Evolutionary conservation across 2,329 filamentous ascomycete species (phyloP), one percentile per base, ranked within the genome.

Genomic region (Pestalotiopsis sp.): DNA sequence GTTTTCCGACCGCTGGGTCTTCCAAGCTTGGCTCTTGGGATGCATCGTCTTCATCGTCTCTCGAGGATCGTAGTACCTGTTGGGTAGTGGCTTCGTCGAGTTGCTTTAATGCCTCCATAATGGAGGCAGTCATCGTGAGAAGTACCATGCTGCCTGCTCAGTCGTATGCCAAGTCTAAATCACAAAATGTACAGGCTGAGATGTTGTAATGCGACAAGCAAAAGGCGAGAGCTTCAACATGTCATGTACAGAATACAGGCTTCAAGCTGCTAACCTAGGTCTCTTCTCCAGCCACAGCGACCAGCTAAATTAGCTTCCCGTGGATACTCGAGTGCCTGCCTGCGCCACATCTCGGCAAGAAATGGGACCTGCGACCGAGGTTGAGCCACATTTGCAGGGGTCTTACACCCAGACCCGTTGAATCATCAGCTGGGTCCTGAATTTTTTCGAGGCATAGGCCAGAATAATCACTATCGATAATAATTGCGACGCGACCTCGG

Each of bases 41-140:
- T 61, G 70, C 11, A 58, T 59, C 23, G 20, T 49, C 63, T 14
- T 55, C 58, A 49, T 74, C 68, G 31, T 78, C 77, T 12, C 76
- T 0, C 86, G 91, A 77, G 88, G 57, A 11, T 31, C 39, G 60
- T 2, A 38, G 45, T n/a, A 45, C 36, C 9, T 63, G 14, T n/a
- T 49, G 12, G 69, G 65, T 20, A 14, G 49, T 12, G 13, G 57
- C 49, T 52, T 75, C 69, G 38, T 78, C 78, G 14, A 82, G 70
- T 69, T 74, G 78, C 17, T 82, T 74, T 12, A 95, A 76, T 0
- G 87, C 91, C 77, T 89, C 88, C 80, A 91, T 88, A 38, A 93
- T 88, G 73, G 87, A 83, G 73, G 87, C 79, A 3, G 92, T 95
- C 85, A 94, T 91, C n/a, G 90, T 93, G 57, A 96, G 88, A 58